These are phyloP conservation scores for Nemania bipapillata DNA, from an alignment of 2,329 filamentous ascomycete genomes.

Conservation along the genomic window DNA sequence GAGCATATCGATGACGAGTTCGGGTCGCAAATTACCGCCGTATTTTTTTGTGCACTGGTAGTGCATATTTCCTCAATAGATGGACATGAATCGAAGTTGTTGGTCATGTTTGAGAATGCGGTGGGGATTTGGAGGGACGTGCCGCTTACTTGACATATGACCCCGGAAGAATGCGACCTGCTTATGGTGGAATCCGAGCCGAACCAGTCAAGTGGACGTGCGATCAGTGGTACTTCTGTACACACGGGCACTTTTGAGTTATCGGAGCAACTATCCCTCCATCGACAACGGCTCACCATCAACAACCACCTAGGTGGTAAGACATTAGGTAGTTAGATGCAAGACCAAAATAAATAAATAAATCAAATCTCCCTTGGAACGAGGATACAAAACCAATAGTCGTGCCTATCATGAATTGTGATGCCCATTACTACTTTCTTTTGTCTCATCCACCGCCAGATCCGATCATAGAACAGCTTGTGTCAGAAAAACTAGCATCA, in stretches of 20 bases:
- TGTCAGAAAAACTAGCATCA: not conserved
- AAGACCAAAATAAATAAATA: not conserved
- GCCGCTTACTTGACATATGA: not conserved
- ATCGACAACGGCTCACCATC: not conserved
- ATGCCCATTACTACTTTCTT: not conserved
- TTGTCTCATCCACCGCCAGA: not conserved
- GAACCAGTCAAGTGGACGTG: not conserved
- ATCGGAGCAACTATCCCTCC: conserved; percentile 33
- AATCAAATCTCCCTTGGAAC: not conserved
- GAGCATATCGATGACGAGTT: not conserved
- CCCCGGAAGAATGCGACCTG: conserved; percentile 17
- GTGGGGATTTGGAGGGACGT: not conserved
- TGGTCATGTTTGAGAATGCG: not conserved
- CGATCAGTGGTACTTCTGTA: not conserved
- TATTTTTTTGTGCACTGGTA: not conserved
- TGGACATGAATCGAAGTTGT: too few relatives aligned
- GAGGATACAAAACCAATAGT: conserved; percentile 1
- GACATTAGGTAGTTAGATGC: not conserved
- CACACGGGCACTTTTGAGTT: conserved; percentile 8
- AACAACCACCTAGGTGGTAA: not conserved
- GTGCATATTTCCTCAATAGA: not conserved
- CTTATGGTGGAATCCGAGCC: conserved; percentile 16
- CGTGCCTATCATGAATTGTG: not conserved
- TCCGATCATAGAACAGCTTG: not conserved
- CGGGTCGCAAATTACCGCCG: not conserved